Percentiles rank a stretch among this genome's conserved stretches.
Conservation (phyloP, 495 filamentous ascomycete species). For the Aspergillus indologenus region DNA sequence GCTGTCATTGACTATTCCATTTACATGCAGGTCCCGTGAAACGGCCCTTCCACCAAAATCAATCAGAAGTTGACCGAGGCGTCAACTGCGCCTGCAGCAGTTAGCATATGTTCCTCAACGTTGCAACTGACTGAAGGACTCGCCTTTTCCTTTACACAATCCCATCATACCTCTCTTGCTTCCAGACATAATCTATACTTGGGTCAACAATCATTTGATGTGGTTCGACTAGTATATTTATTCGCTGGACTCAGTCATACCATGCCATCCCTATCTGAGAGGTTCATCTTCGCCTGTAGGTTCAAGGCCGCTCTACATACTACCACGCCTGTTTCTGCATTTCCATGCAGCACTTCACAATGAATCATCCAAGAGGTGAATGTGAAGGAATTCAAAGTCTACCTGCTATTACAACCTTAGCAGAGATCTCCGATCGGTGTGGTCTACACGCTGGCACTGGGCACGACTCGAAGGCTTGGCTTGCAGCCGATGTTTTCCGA, state of each 20-base stretch:
- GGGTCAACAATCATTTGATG: slow-evolving; percentile 5
- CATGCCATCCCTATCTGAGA: slow-evolving; percentile 35
- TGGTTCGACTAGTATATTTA: not conserved
- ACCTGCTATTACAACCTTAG: not conserved
- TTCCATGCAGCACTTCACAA: slow-evolving; percentile 20
- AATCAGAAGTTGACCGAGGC: not conserved
- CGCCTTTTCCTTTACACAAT: not conserved
- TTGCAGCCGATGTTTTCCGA: slow-evolving; percentile 59
- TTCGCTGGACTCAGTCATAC: slow-evolving; percentile 25
- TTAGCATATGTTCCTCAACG: not conserved
- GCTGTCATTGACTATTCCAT: too few relatives aligned
- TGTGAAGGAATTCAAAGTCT: slow-evolving; percentile 17
- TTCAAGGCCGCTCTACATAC: slow-evolving; percentile 24
- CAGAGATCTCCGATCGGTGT: not conserved
- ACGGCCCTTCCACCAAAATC: not conserved
- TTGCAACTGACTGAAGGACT: not conserved
- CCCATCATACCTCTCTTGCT: not conserved
- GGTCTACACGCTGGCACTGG: not conserved
- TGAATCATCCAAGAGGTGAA: slow-evolving; percentile 14
- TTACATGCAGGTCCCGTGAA: not conserved
- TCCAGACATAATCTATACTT: not conserved
- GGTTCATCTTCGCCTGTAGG: slow-evolving; percentile 31
- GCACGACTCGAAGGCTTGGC: slow-evolving; percentile 7
- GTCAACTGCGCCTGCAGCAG: not conserved
- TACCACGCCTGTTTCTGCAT: slow-evolving; percentile 10